A percentile compares a stretch with the other conserved stretches of the same genome.
Conservation (phyloP, 2,329 filamentous ascomycete species). For the Pseudogymnoascus sp. region DNA sequence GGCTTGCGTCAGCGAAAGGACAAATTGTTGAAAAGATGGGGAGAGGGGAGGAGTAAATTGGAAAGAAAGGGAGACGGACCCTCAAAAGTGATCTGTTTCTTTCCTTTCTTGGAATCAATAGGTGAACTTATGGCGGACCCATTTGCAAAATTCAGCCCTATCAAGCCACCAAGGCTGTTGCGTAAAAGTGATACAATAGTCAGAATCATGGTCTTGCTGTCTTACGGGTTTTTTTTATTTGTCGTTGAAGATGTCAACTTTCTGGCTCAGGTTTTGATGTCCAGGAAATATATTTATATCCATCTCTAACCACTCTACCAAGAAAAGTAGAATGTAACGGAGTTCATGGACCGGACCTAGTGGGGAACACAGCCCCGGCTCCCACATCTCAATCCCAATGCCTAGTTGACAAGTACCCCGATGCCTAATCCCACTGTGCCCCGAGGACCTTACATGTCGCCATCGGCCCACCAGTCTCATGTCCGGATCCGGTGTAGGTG, state of each 20-base stretch:
- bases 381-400: background rate
- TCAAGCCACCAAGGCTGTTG: background rate
- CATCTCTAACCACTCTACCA: background rate
- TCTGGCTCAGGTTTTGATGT: background rate
- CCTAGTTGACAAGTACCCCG: background rate
- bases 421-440: background rate
- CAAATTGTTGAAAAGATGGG: background rate
- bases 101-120: background rate
- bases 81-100: background rate
- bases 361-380: background rate
- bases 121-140: background rate
- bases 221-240: background rate
- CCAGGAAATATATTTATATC: background rate
- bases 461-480: background rate
- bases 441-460: background rate
- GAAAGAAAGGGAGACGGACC: background rate
- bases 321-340: background rate
- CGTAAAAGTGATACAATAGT: background rate
- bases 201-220: background rate
- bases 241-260: background rate
- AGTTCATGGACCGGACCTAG: background rate
- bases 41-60: background rate
- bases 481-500: background rate
- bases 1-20: background rate
- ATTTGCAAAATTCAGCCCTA: background rate